phyloP scores from a whole-genome alignment of 73 alveolate species.

The Diophrys appendiculata region DNA sequence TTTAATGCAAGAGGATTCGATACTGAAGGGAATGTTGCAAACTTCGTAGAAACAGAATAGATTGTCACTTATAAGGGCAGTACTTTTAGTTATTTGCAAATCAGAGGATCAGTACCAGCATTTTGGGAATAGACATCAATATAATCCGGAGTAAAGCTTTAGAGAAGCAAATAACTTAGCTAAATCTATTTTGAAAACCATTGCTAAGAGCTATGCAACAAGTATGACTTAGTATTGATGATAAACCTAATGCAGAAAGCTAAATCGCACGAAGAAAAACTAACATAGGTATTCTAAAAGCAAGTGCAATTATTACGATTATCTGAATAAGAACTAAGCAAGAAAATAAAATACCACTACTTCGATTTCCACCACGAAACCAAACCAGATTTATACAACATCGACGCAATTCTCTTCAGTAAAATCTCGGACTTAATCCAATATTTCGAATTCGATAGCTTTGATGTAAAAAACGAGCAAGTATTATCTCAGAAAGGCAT shows the following conservation, averaged over 20 bases:
- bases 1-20: slow-evolving; percentile 93
- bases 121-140: slow-evolving; percentile 89
- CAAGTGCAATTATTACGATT: no score
- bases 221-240: slow-evolving; percentile 73
- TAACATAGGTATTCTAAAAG: no score
- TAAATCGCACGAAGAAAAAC: no score
- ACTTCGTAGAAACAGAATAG: slow-evolving; percentile 91
- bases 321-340: no score
- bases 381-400: slow-evolving; percentile 73
- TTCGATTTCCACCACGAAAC: slow-evolving; percentile 88
- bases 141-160: slow-evolving; percentile 70
- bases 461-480: no score
- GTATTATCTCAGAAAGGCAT: slow-evolving; percentile 90
- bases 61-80: slow-evolving; percentile 67
- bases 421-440: no score
- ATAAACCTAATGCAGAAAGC: no score
- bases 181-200: slow-evolving; percentile 85
- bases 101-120: slow-evolving; percentile 95
- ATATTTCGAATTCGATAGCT: no score
- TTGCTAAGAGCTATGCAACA: slow-evolving; percentile 70
- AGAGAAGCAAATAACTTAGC: slow-evolving; percentile 77
- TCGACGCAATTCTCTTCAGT: slow-evolving; percentile 60
- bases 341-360: slow-evolving; percentile 66
- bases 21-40: slow-evolving; percentile 95
- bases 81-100: slow-evolving; percentile 70